phyloP scores from a whole-genome alignment of 768 basidiomycete species.

The Leccinellum luteum region DNA sequence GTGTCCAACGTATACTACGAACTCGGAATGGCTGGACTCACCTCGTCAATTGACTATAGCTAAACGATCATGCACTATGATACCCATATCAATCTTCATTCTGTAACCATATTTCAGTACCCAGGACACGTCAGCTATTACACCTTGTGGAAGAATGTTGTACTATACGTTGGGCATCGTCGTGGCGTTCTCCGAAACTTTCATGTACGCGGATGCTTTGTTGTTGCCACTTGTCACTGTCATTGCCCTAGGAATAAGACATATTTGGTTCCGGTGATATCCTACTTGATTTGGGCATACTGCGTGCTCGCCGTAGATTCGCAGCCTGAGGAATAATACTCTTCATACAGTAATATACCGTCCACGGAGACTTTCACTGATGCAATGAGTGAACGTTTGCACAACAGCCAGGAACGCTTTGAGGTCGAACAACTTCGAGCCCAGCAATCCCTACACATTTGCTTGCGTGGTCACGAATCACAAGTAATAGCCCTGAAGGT shows the following conservation, averaged over 20 bases:
- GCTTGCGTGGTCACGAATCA: too few relatives aligned
- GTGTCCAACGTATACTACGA: slow-evolving; percentile 1
- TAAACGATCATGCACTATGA: slow-evolving; percentile 23
- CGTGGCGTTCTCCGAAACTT: not conserved
- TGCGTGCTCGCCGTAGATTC: too few relatives aligned
- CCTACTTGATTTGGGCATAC: too few relatives aligned
- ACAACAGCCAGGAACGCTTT: too few relatives aligned
- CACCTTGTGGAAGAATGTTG: slow-evolving; percentile 14
- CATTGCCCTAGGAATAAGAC: slow-evolving; percentile 1
- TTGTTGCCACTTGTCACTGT: not conserved
- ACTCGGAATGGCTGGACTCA: slow-evolving; percentile 7
- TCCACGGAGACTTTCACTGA: too few relatives aligned
- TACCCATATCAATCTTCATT: slow-evolving; percentile 31
- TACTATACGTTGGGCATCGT: slow-evolving; percentile 9
- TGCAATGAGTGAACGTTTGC: too few relatives aligned
- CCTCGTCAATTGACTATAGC: slow-evolving; percentile 12
- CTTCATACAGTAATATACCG: too few relatives aligned
- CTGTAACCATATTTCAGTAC: slow-evolving; percentile 30
- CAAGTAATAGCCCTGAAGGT: too few relatives aligned
- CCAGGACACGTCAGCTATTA: slow-evolving; percentile 10
- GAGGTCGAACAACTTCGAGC: too few relatives aligned
- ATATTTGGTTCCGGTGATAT: not conserved
- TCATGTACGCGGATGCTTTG: not conserved
- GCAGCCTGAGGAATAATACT: too few relatives aligned
- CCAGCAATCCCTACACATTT: too few relatives aligned